Conservation (phyloP, 352 stramenopile species). For the Pilasporangium apinafurcum region DNA sequence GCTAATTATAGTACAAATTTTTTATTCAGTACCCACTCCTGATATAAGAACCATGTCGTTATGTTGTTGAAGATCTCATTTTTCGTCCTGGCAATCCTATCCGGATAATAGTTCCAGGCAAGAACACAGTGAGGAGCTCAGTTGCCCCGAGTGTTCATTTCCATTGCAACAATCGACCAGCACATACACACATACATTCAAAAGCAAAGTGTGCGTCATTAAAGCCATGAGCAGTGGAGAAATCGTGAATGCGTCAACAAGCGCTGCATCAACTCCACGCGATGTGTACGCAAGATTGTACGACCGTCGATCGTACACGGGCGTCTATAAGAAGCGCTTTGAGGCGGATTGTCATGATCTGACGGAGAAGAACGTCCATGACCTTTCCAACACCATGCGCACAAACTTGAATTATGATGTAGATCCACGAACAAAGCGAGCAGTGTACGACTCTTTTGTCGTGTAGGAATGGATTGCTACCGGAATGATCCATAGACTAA, state of each 20-base stretch:
- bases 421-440: constrained; percentile 33
- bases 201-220: too few relatives aligned
- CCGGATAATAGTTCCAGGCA: too few relatives aligned
- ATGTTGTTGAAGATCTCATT: too few relatives aligned
- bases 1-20: too few relatives aligned
- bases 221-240: neutral
- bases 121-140: too few relatives aligned
- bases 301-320: constrained; percentile 61
- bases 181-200: neutral
- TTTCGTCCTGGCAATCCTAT: too few relatives aligned
- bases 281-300: constrained; percentile 51
- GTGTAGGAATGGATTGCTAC: too few relatives aligned
- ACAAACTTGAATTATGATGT: constrained; percentile 50
- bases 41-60: too few relatives aligned
- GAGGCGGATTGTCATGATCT: constrained; percentile 38
- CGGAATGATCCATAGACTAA: neutral
- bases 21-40: too few relatives aligned
- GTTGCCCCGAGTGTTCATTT: too few relatives aligned
- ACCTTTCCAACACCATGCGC: constrained; percentile 46
- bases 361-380: constrained; percentile 42
- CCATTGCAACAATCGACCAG: too few relatives aligned
- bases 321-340: constrained; percentile 59
- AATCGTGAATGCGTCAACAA: neutral
- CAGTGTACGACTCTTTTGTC: constrained; percentile 24
- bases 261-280: constrained; percentile 3